Evolutionary conservation across 768 basidiomycete genomes (phyloP).

Genomic region (Lanmaoa rubissima): DNA sequence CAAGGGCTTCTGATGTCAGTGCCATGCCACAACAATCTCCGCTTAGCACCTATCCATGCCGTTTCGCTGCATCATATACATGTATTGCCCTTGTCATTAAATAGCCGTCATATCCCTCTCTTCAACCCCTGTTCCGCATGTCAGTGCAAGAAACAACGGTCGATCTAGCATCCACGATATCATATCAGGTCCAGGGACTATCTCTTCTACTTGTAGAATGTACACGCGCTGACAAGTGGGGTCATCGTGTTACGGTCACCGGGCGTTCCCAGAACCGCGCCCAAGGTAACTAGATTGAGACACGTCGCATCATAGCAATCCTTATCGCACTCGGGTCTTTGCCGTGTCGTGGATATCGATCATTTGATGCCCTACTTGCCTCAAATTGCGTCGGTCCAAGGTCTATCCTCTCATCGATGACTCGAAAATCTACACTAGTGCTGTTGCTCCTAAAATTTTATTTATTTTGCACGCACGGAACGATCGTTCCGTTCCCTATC

Average conservation of each 20-base stretch:
- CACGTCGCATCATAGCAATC: neutral
- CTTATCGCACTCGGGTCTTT: neutral
- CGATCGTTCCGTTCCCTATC: conserved; percentile 5
- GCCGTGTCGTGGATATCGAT: neutral
- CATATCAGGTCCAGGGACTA: neutral
- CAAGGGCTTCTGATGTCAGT: conserved; percentile 55
- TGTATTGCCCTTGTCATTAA: conserved; percentile 13
- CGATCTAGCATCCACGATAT: neutral
- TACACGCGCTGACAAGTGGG: neutral
- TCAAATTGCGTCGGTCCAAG: neutral
- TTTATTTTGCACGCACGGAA: conserved; percentile 1
- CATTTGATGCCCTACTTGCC: neutral
- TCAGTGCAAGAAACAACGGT: neutral
- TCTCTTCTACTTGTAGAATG: neutral
- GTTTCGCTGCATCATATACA: conserved; percentile 12
- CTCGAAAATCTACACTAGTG: neutral
- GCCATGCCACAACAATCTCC: neutral
- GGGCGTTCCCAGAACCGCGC: neutral
- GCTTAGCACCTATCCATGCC: conserved; percentile 9
- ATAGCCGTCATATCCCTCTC: conserved; percentile 10
- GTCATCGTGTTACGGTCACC: neutral
- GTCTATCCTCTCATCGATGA: neutral
- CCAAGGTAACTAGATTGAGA: conserved; percentile 4
- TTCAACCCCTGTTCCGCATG: neutral
- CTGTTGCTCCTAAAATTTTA: neutral